A percentile compares a stretch with the other conserved stretches of the same genome.
Evolutionary conservation across 2,329 filamentous ascomycete species (phyloP).

Genomic region (Fusarium foetens): DNA sequence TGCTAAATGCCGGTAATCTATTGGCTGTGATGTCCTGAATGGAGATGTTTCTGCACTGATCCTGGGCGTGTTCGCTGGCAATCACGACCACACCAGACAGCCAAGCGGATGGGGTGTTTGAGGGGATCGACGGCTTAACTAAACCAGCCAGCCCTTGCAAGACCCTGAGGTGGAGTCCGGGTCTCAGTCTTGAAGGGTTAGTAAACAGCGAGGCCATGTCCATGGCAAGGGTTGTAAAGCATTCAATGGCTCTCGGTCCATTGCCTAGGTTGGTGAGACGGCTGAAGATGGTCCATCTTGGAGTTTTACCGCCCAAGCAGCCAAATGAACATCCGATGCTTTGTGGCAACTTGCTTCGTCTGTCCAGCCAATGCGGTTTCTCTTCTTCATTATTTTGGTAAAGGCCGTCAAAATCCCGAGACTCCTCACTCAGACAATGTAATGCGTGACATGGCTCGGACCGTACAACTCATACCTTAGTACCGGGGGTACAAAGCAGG

Average conservation of each 20-base stretch:
- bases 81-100: slow-evolving; percentile 43
- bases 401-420: slow-evolving; percentile 30
- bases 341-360: slow-evolving; percentile 17
- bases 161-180: slow-evolving; percentile 25
- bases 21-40: slow-evolving; percentile 32
- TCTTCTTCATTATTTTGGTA: not conserved
- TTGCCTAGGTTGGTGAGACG: slow-evolving; percentile 29
- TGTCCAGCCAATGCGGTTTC: slow-evolving; percentile 12
- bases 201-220: slow-evolving; percentile 27
- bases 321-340: slow-evolving; percentile 31
- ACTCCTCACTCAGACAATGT: slow-evolving; percentile 10
- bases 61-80: slow-evolving; percentile 47
- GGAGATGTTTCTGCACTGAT: slow-evolving; percentile 26
- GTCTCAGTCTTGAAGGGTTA: slow-evolving; percentile 2
- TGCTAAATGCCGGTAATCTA: slow-evolving; percentile 12
- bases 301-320: slow-evolving; percentile 31
- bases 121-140: slow-evolving; percentile 37
- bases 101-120: slow-evolving; percentile 31
- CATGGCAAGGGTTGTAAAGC: slow-evolving; percentile 23
- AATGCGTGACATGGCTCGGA: slow-evolving; percentile 32
- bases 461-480: slow-evolving; percentile 13
- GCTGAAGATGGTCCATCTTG: slow-evolving; percentile 31
- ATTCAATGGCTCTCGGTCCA: slow-evolving; percentile 18
- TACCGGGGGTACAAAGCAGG: slow-evolving; percentile 19
- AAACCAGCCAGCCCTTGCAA: slow-evolving; percentile 30